Percentiles rank a stretch among this genome's conserved stretches.
These are phyloP conservation scores for Phytophthora megakarya DNA, from an alignment of 352 stramenopile species.

Conservation along the genomic window DNA sequence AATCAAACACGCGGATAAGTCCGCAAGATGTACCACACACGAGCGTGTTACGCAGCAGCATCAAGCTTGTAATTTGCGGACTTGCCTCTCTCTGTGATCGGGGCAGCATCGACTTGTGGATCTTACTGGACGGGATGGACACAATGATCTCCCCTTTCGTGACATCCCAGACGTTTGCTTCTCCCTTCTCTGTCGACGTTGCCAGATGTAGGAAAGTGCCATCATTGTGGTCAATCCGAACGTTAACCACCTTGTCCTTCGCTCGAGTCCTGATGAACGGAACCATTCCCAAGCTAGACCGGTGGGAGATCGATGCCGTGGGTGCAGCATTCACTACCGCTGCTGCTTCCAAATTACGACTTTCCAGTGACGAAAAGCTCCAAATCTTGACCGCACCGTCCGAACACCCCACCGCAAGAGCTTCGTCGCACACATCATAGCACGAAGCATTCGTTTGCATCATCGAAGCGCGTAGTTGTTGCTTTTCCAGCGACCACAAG, in stretches of 20 bases:
- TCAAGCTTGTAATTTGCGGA: constrained; percentile 87
- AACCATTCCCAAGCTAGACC: constrained; percentile 79
- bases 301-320: constrained; percentile 77
- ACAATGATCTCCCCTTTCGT: constrained; percentile 85
- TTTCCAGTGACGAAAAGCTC: constrained; percentile 75
- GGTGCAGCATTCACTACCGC: constrained; percentile 57
- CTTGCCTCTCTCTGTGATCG: constrained; percentile 63
- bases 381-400: constrained; percentile 85
- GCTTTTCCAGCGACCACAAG: constrained; percentile 83
- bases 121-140: constrained; percentile 78
- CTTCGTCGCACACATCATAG: constrained; percentile 83
- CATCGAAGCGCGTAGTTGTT: constrained; percentile 67
- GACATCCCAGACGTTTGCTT: constrained; percentile 88
- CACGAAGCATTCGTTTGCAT: constrained; percentile 69
- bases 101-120: constrained; percentile 82
- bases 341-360: constrained; percentile 49
- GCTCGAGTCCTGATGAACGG: constrained; percentile 84
- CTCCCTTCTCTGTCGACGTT: constrained; percentile 85
- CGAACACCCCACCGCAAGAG: constrained; percentile 71
- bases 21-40: constrained; percentile 87
- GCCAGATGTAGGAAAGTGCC: constrained; percentile 80
- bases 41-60: constrained; percentile 87
- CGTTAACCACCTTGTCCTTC: constrained; percentile 78
- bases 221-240: constrained; percentile 84
- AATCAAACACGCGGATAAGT: constrained; percentile 88